Conservation (phyloP, 2,329 filamentous ascomycete species). For the Dendryphion nanum region DNA sequence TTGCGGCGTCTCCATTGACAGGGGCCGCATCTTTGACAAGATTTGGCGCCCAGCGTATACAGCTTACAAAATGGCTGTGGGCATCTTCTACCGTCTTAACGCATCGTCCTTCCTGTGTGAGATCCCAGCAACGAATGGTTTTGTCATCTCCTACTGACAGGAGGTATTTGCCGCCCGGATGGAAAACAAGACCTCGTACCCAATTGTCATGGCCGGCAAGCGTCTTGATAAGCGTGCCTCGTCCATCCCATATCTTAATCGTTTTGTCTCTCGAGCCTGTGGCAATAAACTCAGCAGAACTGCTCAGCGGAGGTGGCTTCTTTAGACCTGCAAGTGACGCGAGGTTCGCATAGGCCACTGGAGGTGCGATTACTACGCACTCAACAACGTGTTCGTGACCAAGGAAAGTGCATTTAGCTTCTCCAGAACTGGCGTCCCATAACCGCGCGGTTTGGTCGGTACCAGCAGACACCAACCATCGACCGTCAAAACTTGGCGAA, state of each 20-base stretch:
- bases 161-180: slow-evolving; percentile 88
- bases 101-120: slow-evolving; percentile 84
- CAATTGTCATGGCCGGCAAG: slow-evolving; percentile 91
- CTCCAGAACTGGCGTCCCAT: slow-evolving; percentile 77
- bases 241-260: slow-evolving; percentile 83
- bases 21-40: slow-evolving; percentile 60
- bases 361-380: slow-evolving; percentile 83
- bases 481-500: slow-evolving; percentile 75
- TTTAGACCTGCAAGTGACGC: slow-evolving; percentile 77
- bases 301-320: slow-evolving; percentile 71
- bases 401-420: slow-evolving; percentile 75
- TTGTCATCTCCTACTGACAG: slow-evolving; percentile 87
- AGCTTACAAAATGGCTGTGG: slow-evolving; percentile 82
- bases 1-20: slow-evolving; percentile 41
- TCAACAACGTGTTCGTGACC: slow-evolving; percentile 86
- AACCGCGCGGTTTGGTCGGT: slow-evolving; percentile 78
- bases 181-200: slow-evolving; percentile 83
- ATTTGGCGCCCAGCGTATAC: slow-evolving; percentile 82
- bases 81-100: slow-evolving; percentile 77
- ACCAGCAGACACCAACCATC: slow-evolving; percentile 78
- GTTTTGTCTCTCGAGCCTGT: slow-evolving; percentile 88
- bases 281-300: slow-evolving; percentile 82
- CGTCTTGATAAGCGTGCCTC: slow-evolving; percentile 81
- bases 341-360: slow-evolving; percentile 73
- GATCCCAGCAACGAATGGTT: slow-evolving; percentile 89